Conservation (phyloP, 73 alveolate species). For the Symbiodinium pilosum region DNA sequence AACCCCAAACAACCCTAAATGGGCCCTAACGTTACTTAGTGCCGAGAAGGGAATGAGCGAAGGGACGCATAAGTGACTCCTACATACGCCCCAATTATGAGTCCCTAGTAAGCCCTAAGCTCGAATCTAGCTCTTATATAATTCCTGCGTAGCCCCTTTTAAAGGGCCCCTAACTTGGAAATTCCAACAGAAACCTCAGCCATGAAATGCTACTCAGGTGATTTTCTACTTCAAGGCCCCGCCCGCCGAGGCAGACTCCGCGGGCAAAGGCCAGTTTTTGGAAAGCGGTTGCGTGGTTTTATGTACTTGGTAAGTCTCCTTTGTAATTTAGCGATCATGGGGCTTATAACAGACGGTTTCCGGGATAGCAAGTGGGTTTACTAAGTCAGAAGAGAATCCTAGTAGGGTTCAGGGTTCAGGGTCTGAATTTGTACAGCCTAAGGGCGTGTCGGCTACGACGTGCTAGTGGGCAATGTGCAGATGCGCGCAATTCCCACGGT, state of each 20-base stretch:
- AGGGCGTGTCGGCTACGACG: too few relatives aligned
- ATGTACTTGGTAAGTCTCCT: background rate
- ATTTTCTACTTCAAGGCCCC: constrained; percentile 72
- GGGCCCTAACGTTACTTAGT: too few relatives aligned
- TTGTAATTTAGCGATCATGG: background rate
- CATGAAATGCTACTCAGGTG: too few relatives aligned
- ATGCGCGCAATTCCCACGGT: too few relatives aligned
- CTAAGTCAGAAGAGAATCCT: background rate
- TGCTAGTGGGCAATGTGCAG: too few relatives aligned
- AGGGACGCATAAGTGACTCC: too few relatives aligned
- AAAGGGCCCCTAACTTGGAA: background rate
- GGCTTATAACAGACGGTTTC: background rate
- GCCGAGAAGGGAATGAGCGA: too few relatives aligned
- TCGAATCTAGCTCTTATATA: background rate
- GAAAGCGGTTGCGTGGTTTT: background rate
- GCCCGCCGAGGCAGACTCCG: background rate
- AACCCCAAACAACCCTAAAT: too few relatives aligned
- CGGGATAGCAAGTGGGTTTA: background rate
- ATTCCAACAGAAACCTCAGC: too few relatives aligned
- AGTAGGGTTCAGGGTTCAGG: background rate
- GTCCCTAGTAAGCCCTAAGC: background rate
- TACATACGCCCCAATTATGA: too few relatives aligned
- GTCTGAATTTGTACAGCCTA: too few relatives aligned
- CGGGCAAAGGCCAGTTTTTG: constrained; percentile 43
- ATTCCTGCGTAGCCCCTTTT: background rate